Percentiles rank a stretch among this genome's conserved stretches.
Evolutionary conservation across 305 asterid genomes (phyloP).

Genomic region (Solanum chacoense): DNA sequence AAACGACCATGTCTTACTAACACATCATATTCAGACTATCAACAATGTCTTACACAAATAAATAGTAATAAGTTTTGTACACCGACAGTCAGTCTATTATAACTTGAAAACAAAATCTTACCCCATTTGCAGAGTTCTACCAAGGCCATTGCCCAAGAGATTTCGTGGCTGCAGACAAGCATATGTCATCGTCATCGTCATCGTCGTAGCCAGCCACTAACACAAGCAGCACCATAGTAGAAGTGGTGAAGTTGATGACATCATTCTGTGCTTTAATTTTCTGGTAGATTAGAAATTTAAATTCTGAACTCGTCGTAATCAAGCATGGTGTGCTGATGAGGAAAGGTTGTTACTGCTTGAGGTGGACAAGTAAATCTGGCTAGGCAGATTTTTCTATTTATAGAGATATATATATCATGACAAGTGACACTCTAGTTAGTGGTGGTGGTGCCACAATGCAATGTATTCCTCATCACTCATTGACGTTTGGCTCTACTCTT

Average conservation of each 20-base stretch:
- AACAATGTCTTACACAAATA: neutral
- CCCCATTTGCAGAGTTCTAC: slow-evolving; percentile 73
- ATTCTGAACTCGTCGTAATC: neutral
- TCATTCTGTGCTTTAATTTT: neutral
- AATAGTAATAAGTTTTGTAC: neutral
- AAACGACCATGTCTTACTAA: neutral
- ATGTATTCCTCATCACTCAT: neutral
- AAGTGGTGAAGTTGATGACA: neutral
- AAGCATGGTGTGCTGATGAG: neutral
- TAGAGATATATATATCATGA: neutral
- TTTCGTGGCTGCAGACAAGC: neutral
- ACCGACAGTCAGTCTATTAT: neutral
- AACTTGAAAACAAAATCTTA: slow-evolving; percentile 3
- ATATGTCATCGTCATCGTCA: neutral
- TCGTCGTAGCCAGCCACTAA: neutral
- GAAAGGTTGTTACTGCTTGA: slow-evolving; percentile 4
- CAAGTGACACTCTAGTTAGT: neutral
- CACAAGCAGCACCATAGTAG: neutral
- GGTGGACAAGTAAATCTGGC: neutral
- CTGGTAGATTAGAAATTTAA: neutral
- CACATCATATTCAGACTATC: neutral
- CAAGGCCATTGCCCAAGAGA: slow-evolving; percentile 46
- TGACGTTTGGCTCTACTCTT: neutral
- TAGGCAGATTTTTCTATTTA: neutral
- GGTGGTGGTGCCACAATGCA: neutral